Evolutionary conservation across 2,329 filamentous ascomycete species (phyloP), one percentile per base, ranked within the genome.

Genomic region (Orbilia blumenaviensis): DNA sequence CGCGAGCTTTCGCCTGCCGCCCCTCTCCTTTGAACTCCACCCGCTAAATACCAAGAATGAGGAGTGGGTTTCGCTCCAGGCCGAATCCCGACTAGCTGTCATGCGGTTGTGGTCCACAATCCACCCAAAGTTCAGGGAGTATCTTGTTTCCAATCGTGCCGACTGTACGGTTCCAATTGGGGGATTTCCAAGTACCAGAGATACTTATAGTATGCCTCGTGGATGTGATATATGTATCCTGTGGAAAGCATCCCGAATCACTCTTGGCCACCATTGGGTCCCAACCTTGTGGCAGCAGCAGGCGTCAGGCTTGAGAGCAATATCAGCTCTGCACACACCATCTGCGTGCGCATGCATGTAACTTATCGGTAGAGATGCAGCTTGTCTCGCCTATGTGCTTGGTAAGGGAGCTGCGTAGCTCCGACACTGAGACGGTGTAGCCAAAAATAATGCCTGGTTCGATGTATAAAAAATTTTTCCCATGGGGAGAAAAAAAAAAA

Each of bases 381-480:
- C 69, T 63, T 64, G 61, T 75, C 67, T 75, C 69, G 69, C 63
- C 56, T 75, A 75, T 48, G 32, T 74, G 61, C 61, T 66, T 61
- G 61, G 69, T 34, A 54, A 18, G 52, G 42, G 52, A 58, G 42
- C 44, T 66, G 52, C 25, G 41, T 29, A 63, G 66, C 16, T 58
- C 21, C 29, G 23, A 48, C n/a, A 42, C 48, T 66, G 67, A 52
- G 42, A 58, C 67, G 12, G 46, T 62, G 62, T 67, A 44, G 27
- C 69, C 69, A 75, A 75, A 75, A 75, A 75, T 75, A 75, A 64
- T 41, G 21, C 21, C 5, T 36, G 44, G 54, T 21, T 52, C 50
- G 27, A 61, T 61, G 56, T 68, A 38, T 56, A 56, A 50, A 68
- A 48, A 46, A 60, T 56, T 68, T 61, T 42, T 56, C 7, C 52